Evolutionary conservation across 495 filamentous ascomycete species (phyloP).

Genomic region (Aspergillus haitiensis): DNA sequence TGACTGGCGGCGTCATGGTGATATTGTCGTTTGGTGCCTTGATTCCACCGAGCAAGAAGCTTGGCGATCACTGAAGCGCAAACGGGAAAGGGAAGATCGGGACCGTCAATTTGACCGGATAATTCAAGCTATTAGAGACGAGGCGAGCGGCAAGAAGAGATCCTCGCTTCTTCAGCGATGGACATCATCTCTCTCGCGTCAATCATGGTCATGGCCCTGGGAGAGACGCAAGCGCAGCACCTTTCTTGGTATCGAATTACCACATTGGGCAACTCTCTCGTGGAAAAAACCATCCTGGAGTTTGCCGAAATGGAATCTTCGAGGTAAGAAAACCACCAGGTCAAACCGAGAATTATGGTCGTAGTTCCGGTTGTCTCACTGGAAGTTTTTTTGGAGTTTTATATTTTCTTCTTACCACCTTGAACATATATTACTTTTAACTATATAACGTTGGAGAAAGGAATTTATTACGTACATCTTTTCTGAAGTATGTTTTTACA

Average conservation of each 20-base stretch:
- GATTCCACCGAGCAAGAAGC: slow-evolving; percentile 37
- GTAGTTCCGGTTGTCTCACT: slow-evolving; percentile 10
- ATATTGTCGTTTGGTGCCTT: slow-evolving; percentile 79
- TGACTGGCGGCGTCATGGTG: slow-evolving; percentile 80
- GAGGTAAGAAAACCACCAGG: slow-evolving; percentile 18
- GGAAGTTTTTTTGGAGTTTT: background rate
- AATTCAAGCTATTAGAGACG: slow-evolving; percentile 30
- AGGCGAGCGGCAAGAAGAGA: slow-evolving; percentile 23
- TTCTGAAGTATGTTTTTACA: too few relatives aligned
- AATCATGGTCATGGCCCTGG: slow-evolving; percentile 32
- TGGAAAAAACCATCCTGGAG: slow-evolving; percentile 23
- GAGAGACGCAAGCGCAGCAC: slow-evolving; percentile 16
- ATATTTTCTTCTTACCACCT: background rate
- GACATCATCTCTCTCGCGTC: slow-evolving; percentile 16
- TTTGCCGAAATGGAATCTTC: slow-evolving; percentile 7
- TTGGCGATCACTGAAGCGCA: slow-evolving; percentile 31
- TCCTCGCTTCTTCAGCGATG: slow-evolving; percentile 22
- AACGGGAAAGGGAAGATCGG: slow-evolving; percentile 27
- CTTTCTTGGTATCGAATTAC: slow-evolving; percentile 20
- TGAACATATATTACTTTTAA: background rate
- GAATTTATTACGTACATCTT: too few relatives aligned
- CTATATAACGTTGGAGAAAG: too few relatives aligned
- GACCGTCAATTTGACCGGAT: slow-evolving; percentile 43
- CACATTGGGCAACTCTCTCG: slow-evolving; percentile 15
- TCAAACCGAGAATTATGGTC: slow-evolving; percentile 31